phyloP scores from a whole-genome alignment of 495 filamentous ascomycete genomes.

The Jackrogersella minutella region DNA sequence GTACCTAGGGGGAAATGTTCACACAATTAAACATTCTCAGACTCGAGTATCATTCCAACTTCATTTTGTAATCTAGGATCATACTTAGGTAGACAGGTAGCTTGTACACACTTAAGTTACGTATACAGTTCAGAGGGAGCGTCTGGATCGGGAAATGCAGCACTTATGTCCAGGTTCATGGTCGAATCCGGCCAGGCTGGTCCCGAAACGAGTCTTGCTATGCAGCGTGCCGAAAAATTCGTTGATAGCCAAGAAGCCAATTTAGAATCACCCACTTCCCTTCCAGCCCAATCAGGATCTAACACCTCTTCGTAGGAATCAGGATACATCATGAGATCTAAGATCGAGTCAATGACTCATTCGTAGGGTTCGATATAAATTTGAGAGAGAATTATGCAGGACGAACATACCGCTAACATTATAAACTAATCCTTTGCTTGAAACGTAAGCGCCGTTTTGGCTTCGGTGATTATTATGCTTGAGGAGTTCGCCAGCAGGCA shows the following conservation, averaged over 20 bases:
- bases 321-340: slow-evolving; percentile 19
- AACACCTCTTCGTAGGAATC: not conserved
- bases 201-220: not conserved
- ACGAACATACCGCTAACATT: slow-evolving; percentile 11
- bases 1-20: not conserved
- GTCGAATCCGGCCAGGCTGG: not conserved
- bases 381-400: not conserved
- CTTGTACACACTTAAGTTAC: not conserved
- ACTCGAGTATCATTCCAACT: not conserved
- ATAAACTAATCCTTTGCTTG: not conserved
- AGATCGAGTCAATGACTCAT: not conserved
- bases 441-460: not conserved
- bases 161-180: not conserved
- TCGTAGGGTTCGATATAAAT: not conserved
- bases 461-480: not conserved
- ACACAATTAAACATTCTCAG: not conserved
- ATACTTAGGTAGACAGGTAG: too few relatives aligned
- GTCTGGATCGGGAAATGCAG: not conserved
- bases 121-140: not conserved
- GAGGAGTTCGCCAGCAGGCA: not conserved
- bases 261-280: not conserved
- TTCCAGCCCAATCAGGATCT: slow-evolving; percentile 1
- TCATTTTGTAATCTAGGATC: not conserved
- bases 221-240: not conserved
- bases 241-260: not conserved